A percentile compares a stretch with the other conserved stretches of the same genome.
These are phyloP conservation scores for Trichoderma atrobrunneum DNA, from an alignment of 2,329 filamentous ascomycete species.

Conservation along the genomic window DNA sequence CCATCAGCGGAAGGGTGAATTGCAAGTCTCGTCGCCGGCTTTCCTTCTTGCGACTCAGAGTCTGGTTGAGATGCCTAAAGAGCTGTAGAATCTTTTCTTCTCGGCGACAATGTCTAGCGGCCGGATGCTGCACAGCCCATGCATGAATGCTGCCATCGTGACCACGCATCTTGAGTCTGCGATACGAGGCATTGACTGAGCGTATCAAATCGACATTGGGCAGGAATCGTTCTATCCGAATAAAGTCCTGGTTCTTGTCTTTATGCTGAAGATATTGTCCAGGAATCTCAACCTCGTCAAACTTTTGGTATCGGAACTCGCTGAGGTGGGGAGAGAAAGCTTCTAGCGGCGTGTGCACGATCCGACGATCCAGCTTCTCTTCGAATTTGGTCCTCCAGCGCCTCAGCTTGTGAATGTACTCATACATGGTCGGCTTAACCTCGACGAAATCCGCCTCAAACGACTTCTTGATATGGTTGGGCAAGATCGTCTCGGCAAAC, in stretches of 20 bases:
- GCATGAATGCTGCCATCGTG: constrained; percentile 97
- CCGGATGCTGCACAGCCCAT: constrained; percentile 95
- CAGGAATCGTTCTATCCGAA: constrained; percentile 94
- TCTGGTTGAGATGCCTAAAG: constrained; percentile 96
- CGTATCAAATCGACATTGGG: constrained; percentile 92
- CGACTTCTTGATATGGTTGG: constrained; percentile 88
- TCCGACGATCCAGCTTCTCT: constrained; percentile 87
- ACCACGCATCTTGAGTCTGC: constrained; percentile 90
- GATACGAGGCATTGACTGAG: constrained; percentile 85
- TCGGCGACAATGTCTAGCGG: constrained; percentile 83
- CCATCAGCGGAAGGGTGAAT: constrained; percentile 93
- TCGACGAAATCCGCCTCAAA: constrained; percentile 97
- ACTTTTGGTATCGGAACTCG: constrained; percentile 96
- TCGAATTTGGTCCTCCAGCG: constrained; percentile 98
- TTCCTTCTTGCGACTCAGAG: constrained; percentile 89
- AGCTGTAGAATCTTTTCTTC: constrained; percentile 95
- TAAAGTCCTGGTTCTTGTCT: constrained; percentile 98
- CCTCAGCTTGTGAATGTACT: constrained; percentile 96
- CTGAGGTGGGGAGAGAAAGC: constrained; percentile 85
- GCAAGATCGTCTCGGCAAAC: constrained; percentile 94
- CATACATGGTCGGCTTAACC: constrained; percentile 94
- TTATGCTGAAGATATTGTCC: constrained; percentile 96
- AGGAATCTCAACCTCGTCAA: constrained; percentile 96
- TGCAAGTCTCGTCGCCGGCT: constrained; percentile 88
- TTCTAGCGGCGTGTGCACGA: constrained; percentile 72